phyloP scores from a whole-genome alignment of 768 basidiomycete species.

The Podaxis pistillaris region DNA sequence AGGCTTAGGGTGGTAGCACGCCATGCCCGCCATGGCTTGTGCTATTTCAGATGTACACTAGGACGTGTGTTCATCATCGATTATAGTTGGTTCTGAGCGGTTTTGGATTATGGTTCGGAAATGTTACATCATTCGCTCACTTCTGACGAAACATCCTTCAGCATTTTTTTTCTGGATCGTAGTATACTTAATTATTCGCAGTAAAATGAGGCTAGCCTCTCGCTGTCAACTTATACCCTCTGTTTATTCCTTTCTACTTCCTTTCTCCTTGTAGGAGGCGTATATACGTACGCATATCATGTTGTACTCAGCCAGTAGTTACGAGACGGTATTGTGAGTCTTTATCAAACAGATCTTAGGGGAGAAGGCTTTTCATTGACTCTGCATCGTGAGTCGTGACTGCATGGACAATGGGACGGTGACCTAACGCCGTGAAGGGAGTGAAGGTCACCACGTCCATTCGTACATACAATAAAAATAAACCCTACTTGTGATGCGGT shows the following conservation, averaged over 20 bases:
- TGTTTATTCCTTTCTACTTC: background rate
- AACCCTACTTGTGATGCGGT: too few species aligned
- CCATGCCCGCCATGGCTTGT: background rate
- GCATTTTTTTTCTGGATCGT: background rate
- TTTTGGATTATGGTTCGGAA: background rate
- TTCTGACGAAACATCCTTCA: background rate
- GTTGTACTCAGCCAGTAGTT: too few species aligned
- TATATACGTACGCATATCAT: too few species aligned
- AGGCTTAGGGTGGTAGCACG: slow-evolving; percentile 5
- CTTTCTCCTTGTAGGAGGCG: background rate
- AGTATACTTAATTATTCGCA: background rate
- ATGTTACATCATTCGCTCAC: background rate
- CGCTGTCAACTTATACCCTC: slow-evolving; percentile 6
- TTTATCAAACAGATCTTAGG: too few species aligned
- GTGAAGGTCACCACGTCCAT: too few species aligned
- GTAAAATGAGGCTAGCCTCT: background rate
- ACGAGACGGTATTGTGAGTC: too few species aligned
- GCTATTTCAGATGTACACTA: background rate
- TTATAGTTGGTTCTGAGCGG: background rate
- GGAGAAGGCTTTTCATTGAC: too few species aligned
- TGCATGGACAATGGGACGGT: too few species aligned
- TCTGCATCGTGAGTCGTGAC: too few species aligned
- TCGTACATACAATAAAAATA: too few species aligned
- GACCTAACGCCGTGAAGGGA: too few species aligned
- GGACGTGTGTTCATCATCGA: background rate